Evolutionary conservation across 768 basidiomycete genomes (phyloP).

Genomic region (Tricholoma sp.): DNA sequence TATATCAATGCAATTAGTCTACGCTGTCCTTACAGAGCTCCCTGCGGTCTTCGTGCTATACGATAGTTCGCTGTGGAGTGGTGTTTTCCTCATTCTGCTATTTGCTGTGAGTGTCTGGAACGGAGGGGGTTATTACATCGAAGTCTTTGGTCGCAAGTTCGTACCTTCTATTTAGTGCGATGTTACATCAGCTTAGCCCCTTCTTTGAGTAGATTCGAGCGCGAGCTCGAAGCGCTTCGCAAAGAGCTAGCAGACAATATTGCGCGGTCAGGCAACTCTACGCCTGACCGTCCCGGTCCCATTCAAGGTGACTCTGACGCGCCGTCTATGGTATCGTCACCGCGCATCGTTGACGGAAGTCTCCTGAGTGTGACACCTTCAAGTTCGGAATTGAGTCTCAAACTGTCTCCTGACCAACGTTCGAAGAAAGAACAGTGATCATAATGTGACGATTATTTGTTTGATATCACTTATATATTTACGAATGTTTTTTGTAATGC

Average conservation of each 20-base stretch:
- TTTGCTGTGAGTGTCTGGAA: conserved; percentile 93
- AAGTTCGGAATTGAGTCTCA: conserved; percentile 9
- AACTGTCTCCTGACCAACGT: conserved; percentile 6
- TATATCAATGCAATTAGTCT: conserved; percentile 42
- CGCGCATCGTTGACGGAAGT: background rate
- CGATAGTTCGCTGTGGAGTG: conserved; percentile 73
- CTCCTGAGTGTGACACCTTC: conserved; percentile 1
- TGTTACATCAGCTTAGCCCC: background rate
- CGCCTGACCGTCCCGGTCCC: conserved; percentile 29
- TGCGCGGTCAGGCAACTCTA: conserved; percentile 49
- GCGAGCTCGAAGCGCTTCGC: conserved; percentile 84
- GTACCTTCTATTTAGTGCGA: conserved; percentile 24
- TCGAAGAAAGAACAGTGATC: conserved; percentile 10
- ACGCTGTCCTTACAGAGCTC: conserved; percentile 80
- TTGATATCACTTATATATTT: background rate
- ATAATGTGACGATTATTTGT: background rate
- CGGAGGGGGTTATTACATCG: conserved; percentile 93
- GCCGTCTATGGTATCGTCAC: conserved; percentile 10
- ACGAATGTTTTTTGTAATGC: background rate
- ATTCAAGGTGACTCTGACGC: conserved; percentile 12
- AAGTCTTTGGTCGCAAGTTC: conserved; percentile 94
- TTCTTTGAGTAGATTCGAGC: conserved; percentile 65
- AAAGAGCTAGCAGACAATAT: conserved; percentile 80
- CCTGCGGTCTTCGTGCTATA: conserved; percentile 84
- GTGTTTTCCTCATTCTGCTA: conserved; percentile 70